Percentiles rank a stretch among this genome's conserved stretches.
Conservation (phyloP, 331 rosid genomes). For the Acacia pycnantha region DNA sequence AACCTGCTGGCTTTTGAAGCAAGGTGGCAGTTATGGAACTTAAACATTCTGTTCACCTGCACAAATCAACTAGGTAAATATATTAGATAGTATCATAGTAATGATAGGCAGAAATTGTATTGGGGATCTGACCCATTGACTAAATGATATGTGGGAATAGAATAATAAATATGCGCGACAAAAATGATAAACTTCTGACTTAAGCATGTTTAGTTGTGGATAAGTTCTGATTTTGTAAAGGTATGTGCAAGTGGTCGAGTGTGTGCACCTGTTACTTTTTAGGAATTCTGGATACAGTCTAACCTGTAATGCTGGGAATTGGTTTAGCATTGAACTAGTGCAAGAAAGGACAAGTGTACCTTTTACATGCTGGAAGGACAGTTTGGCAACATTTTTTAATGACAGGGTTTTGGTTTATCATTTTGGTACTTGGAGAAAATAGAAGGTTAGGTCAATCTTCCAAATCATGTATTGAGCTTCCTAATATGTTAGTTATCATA, state of each 20-base stretch:
- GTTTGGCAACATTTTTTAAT: background rate
- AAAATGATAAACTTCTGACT: background rate
- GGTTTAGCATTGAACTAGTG: background rate
- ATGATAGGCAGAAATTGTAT: background rate
- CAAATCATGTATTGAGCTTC: background rate
- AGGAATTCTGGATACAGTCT: background rate
- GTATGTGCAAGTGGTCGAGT: background rate
- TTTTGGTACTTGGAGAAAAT: background rate
- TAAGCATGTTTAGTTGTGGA: background rate
- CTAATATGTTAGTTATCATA: background rate
- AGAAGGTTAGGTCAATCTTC: background rate
- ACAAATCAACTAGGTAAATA: conserved; percentile 10
- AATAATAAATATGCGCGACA: background rate
- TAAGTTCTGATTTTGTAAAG: background rate
- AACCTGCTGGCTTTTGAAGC: background rate
- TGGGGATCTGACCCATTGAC: background rate
- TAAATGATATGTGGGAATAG: background rate
- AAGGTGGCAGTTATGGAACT: background rate
- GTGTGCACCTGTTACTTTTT: background rate
- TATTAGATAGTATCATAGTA: background rate
- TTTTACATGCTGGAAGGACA: background rate
- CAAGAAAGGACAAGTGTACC: background rate
- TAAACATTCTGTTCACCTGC: background rate
- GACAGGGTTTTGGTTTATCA: background rate
- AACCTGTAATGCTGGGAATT: background rate